A percentile compares a stretch with the other conserved stretches of the same genome.
Conservation (phyloP, 495 filamentous ascomycete species). For the Tuber brumale region DNA sequence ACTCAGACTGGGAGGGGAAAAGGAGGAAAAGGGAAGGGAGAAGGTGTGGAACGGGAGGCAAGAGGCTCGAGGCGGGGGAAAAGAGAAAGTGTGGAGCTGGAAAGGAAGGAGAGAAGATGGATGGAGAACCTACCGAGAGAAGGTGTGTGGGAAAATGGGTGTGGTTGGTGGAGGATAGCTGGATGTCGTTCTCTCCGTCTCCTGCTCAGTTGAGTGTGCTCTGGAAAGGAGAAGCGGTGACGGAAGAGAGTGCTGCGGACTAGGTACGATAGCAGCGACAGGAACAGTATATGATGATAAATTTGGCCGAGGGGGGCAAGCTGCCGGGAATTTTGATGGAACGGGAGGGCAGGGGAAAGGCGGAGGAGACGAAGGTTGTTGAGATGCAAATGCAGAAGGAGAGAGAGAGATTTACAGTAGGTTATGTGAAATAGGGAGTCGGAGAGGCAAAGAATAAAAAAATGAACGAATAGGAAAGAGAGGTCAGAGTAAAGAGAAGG, state of each 20-base stretch:
- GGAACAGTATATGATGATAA: background rate
- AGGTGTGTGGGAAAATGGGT: background rate
- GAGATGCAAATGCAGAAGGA: conserved; percentile 35
- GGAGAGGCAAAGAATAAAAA: background rate
- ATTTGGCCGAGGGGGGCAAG: background rate
- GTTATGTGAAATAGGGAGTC: background rate
- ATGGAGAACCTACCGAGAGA: conserved; percentile 33
- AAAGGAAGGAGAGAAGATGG: conserved; percentile 39
- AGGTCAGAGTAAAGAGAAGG: background rate
- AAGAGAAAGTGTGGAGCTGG: conserved; percentile 29
- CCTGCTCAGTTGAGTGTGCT: background rate
- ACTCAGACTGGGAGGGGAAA: conserved; percentile 29
- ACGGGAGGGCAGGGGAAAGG: conserved; percentile 12
- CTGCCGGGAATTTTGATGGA: background rate
- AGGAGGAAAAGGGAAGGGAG: conserved; percentile 36
- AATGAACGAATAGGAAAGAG: background rate
- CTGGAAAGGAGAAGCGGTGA: conserved; percentile 1
- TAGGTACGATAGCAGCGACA: background rate
- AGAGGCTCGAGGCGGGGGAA: conserved; percentile 36
- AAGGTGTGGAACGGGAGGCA: conserved; percentile 36
- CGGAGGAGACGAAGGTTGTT: conserved; percentile 30
- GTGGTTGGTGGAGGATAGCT: background rate
- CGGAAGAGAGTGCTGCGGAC: background rate
- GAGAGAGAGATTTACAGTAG: background rate
- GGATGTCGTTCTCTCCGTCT: background rate